These are phyloP conservation scores for Penicillium sp. DNA, from an alignment of 2,329 filamentous ascomycete species.

Conservation along the genomic window DNA sequence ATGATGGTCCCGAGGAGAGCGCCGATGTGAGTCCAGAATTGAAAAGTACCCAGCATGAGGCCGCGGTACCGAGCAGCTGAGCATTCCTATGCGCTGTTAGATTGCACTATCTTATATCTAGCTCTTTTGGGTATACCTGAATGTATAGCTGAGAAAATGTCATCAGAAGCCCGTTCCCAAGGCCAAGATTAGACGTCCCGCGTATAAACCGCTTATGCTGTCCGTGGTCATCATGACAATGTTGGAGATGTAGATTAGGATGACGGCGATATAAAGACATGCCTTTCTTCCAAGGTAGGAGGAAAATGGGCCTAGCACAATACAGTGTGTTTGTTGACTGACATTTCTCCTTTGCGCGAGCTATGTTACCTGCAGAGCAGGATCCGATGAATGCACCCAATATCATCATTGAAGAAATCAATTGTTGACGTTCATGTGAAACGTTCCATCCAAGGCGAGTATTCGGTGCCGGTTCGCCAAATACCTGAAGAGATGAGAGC, in stretches of 20 bases:
- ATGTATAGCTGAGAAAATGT: slow-evolving; percentile 52
- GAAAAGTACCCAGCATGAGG: slow-evolving; percentile 51
- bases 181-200: slow-evolving; percentile 48
- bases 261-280: slow-evolving; percentile 50
- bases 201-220: slow-evolving; percentile 51
- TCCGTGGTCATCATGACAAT: slow-evolving; percentile 59
- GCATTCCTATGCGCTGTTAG: slow-evolving; percentile 37
- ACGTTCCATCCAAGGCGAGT: slow-evolving; percentile 37
- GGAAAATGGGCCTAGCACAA: slow-evolving; percentile 33
- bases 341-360: slow-evolving; percentile 32
- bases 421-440: slow-evolving; percentile 44
- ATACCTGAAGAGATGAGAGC: slow-evolving; percentile 17
- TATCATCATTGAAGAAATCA: slow-evolving; percentile 53
- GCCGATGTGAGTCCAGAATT: slow-evolving; percentile 48
- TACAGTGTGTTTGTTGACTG: slow-evolving; percentile 35
- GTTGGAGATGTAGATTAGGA: slow-evolving; percentile 53
- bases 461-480: slow-evolving; percentile 21
- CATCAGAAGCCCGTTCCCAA: slow-evolving; percentile 49
- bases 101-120: neutral
- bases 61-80: slow-evolving; percentile 51
- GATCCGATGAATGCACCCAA: slow-evolving; percentile 53
- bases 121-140: slow-evolving; percentile 36
- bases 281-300: slow-evolving; percentile 46
- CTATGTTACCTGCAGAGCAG: slow-evolving; percentile 49
- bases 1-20: slow-evolving; percentile 33